phyloP scores from a whole-genome alignment of 352 stramenopile genomes.

The Pythium monospermum region DNA sequence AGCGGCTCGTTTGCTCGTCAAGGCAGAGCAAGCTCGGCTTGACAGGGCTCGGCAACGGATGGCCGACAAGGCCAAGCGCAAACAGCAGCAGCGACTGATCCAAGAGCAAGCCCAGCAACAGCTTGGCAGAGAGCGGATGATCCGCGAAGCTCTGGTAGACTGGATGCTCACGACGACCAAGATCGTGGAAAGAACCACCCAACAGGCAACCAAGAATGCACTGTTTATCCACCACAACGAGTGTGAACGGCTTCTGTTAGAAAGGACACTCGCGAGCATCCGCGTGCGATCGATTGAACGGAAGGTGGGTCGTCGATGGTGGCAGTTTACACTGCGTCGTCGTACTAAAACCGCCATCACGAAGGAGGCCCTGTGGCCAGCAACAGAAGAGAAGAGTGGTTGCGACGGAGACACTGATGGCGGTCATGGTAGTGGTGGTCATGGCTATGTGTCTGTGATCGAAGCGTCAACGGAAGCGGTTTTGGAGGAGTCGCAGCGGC shows the following conservation, averaged over 20 bases:
- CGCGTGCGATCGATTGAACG: slow-evolving; percentile 4
- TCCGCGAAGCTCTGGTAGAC: too few relatives aligned
- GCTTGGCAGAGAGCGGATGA: too few relatives aligned
- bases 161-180: neutral
- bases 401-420: too few relatives aligned
- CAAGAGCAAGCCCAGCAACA: neutral
- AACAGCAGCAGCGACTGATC: neutral
- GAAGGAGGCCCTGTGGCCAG: slow-evolving; percentile 11
- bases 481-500: neutral
- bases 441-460: neutral
- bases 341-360: neutral
- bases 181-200: too few relatives aligned
- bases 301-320: slow-evolving; percentile 10
- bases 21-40: too few relatives aligned
- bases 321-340: slow-evolving; percentile 2
- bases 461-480: neutral
- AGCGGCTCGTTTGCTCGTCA: neutral
- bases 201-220: neutral
- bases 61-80: neutral
- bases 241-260: neutral
- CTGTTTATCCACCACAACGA: neutral
- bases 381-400: too few relatives aligned
- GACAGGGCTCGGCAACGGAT: too few relatives aligned
- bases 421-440: too few relatives aligned
- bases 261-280: neutral